Base-by-base conservation (phyloP, 2,329 filamentous ascomycete species). In the Ophiostoma ips region DNA sequence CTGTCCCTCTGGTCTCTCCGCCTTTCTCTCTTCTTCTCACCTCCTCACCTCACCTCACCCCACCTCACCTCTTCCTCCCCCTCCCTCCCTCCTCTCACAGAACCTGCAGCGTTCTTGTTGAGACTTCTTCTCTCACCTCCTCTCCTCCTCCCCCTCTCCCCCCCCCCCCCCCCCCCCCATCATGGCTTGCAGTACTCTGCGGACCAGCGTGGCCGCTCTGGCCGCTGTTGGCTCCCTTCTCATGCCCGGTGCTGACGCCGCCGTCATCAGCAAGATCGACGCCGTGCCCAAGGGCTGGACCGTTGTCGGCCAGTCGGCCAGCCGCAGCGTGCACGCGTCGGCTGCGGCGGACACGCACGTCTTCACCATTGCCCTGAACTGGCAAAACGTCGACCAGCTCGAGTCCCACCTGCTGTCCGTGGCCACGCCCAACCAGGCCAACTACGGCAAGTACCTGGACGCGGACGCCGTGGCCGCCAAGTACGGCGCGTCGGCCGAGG, bases 391-490 rank as follows among this genome's bases (percentile, higher is more conserved):
- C 1, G 53, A 55, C 34, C 50, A 57, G 11, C 73, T 84, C 50
- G 78, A 83, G 60, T 69, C 77, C 57, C 70, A 65, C 10, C 69
- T 81, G 18, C 68, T 79, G 53, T 72, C 78, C 34, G 68, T 84
- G 30, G 81, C 81, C 1, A 77, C 75, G 1, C 81, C 81, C 1
- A 68, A 67, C 34, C 69, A 78, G 55, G 62, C 68, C 2, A 66
- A 63, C 16, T 84, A 84, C 61, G 80, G 81, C 33, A 65, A 71
- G 55, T 76, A 82, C 57, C 63, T 83, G 62, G 77, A 72, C 52
- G 71, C 71, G 15, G 71, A 78, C 35, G 72, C 80, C 55, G 61
- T 83, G 34, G 71, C 71, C 36, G 63, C 67, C 2, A 66, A 75
- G 46, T 64, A 79, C 40, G 72, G 70, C 19, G 76, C 79, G 0